Conservation (phyloP, 164 flowering plant genomes). For the Nymphaea thermarum region DNA sequence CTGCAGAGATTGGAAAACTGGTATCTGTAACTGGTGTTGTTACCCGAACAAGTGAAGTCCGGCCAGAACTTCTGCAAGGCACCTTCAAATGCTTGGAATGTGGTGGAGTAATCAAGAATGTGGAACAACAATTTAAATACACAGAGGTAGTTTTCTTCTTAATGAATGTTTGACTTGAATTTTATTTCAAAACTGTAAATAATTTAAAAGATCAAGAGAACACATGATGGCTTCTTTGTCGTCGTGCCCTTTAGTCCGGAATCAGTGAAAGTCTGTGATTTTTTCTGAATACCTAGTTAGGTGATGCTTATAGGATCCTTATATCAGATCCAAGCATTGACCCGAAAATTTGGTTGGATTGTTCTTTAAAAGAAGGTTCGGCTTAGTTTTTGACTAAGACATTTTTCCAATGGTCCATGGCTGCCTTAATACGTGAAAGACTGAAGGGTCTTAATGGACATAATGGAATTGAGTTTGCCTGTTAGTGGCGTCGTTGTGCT, state of each 20-base stretch:
- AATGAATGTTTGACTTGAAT: neutral
- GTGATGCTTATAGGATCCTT: no score
- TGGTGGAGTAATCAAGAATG: slow-evolving; percentile 60
- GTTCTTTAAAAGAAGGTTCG: no score
- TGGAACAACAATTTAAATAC: slow-evolving; percentile 95
- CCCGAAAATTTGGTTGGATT: no score
- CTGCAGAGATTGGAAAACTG: slow-evolving; percentile 59
- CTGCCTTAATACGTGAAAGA: no score
- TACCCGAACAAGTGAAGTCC: slow-evolving; percentile 95
- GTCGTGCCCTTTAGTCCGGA: neutral
- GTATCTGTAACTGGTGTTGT: slow-evolving; percentile 90
- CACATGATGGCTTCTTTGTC: neutral
- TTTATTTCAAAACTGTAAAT: neutral
- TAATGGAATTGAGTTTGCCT: no score
- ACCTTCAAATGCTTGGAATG: slow-evolving; percentile 93
- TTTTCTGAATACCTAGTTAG: no score
- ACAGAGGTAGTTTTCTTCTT: slow-evolving; percentile 51
- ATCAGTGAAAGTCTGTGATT: neutral
- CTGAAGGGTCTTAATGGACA: no score
- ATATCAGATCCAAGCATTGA: no score
- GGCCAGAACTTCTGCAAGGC: slow-evolving; percentile 92
- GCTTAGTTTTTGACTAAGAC: no score
- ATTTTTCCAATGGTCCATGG: no score
- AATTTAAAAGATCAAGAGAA: neutral
- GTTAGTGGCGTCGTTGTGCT: no score